Base-by-base conservation (phyloP, 2,329 filamentous ascomycete genomes). In the Fusarium vanettenii region DNA sequence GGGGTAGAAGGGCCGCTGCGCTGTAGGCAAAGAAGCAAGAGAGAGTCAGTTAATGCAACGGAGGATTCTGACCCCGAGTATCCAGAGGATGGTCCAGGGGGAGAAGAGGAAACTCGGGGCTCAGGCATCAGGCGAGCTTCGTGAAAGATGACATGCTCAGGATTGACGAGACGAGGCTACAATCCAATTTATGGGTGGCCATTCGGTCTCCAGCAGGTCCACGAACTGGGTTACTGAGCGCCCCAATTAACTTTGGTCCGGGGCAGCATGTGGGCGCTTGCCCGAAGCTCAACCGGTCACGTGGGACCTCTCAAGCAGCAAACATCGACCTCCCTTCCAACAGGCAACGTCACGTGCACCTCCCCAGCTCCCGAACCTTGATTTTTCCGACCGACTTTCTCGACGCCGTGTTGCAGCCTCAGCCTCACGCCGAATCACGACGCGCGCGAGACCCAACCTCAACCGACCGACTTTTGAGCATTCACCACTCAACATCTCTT, bases 371-470 rank as follows among this genome's bases (percentile, higher is more conserved):
- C 27, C 48, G 64, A 72, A 63, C 73, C 76, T 77, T 64, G 67
- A 79, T 81, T 81, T 81, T 81, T 80, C 79, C 78, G 78, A 79
- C 78, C 78, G 76, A 79, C 78, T 79, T 79, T 78, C 74, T 70
- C 61, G 55, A 78, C 74, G 67, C 57, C 64, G 67, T 60, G 64
- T 66, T 57, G 56, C 73, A 73, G 71, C 71, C 68, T 78, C 78
- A 79, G 78, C 78, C 78, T 79, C 77, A 79, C 76, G 75, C 69
- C 63, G 66, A 72, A 68, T 65, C 41, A 71, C 67, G 68, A 77
- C 72, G 74, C 77, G 77, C 71, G 63, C 61, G 39, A 59, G 27
- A 59, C 67, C 69, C 48, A 60, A 41, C 55, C 60, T 55, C 48
- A 29, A 64, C 67, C 64, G 14, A 61, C 62, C 67, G 22, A 69